Evolutionary conservation across 257 asterid species (phyloP), one percentile per base, ranked within the genome.

Genomic region (Misopates orontium): DNA sequence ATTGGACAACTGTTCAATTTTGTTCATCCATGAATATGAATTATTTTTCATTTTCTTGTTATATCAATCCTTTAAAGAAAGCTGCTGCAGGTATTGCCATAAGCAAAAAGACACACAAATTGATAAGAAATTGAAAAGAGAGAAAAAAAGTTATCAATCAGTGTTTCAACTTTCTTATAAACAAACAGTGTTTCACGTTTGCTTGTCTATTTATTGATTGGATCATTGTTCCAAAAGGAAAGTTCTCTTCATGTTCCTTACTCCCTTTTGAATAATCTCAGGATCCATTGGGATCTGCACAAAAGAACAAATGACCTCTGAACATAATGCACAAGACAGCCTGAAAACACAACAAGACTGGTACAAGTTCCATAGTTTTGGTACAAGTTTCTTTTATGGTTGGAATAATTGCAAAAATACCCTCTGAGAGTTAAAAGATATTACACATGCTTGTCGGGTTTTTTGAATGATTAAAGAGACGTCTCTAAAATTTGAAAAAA

Each of bases 141-240:
- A 56, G 19, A 56, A 32, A 57, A n/a, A 68, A 64, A 50, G 60
- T 68, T 63, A 42, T 42, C 69, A 52, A 64, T 20, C n/a, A 47
- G 22, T 60, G 53, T 22, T 58, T 39, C 54, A 1, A 36, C 42
- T 36, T 63, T 31, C 36, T 3, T 67, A 67, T 68, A 10, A n/a
- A 75, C 56, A 36, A 45, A 54, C 60, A n/a, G n/a, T 64, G 82
- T 65, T 72, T 64, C 70, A 64, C 75, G 78, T 72, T 69, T 72
- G 82, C 24, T 53, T 72, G 75, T 69, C 82, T 69, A 56, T 45
- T 64, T 64, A 64, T 53, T 47, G 57, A 54, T 63, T 72, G 82
- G 72, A 77, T 64, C 52, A 56, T 69, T 49, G 70, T 69, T 60
- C 50, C 7, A 32, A 57, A 64, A 71, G 19, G 31, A 60, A 67